These are phyloP conservation scores for Pterocarpus macrocarpus DNA, from an alignment of 306 rosid species.

Conservation along the genomic window DNA sequence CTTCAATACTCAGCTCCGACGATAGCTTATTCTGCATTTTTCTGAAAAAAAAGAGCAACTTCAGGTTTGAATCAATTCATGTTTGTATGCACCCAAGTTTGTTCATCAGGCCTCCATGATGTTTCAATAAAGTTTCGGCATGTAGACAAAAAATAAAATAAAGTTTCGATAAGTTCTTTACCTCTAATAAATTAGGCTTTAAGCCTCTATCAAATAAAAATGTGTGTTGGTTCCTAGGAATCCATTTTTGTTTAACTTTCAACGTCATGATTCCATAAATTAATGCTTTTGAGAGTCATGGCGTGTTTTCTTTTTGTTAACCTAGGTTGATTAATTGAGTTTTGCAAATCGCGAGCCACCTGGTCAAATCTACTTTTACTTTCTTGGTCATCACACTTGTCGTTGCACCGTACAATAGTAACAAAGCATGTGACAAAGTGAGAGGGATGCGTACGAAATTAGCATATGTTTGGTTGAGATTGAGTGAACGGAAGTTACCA, in stretches of 20 bases:
- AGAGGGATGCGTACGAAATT: neutral
- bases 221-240: neutral
- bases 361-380: slow-evolving; percentile 41
- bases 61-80: slow-evolving; percentile 25
- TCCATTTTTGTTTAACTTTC: slow-evolving; percentile 33
- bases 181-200: slow-evolving; percentile 33
- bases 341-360: neutral
- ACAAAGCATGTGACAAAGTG: neutral
- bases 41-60: no score
- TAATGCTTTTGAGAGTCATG: slow-evolving; percentile 7
- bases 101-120: slow-evolving; percentile 1
- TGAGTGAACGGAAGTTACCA: no score
- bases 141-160: neutral
- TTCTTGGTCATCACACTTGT: slow-evolving; percentile 35
- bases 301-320: slow-evolving; percentile 24
- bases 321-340: slow-evolving; percentile 23
- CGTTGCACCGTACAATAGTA: neutral
- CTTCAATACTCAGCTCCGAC: neutral
- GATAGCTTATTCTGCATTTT: neutral
- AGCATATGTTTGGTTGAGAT: neutral
- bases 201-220: slow-evolving; percentile 53
- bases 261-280: slow-evolving; percentile 38
- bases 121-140: neutral
- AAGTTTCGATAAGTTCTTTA: slow-evolving; percentile 15
- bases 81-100: slow-evolving; percentile 45